Evolutionary conservation across 2,329 filamentous ascomycete species (phyloP).

Genomic region (Aureobasidium namibiae): DNA sequence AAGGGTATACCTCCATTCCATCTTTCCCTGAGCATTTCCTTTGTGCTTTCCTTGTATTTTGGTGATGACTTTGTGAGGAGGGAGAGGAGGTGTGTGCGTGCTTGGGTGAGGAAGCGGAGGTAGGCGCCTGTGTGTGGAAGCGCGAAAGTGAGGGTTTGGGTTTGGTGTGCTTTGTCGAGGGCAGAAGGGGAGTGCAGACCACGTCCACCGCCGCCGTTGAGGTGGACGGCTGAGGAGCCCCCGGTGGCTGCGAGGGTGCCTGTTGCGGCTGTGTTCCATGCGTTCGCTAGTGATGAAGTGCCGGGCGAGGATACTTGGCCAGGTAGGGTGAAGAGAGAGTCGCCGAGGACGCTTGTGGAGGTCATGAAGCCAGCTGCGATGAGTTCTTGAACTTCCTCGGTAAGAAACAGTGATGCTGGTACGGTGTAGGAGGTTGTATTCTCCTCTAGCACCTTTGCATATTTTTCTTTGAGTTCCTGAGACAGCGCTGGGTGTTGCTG

Average conservation of each 20-base stretch:
- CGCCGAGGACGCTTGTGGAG: constrained; percentile 39
- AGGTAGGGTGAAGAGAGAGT: constrained; percentile 33
- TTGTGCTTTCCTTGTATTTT: constrained; percentile 54
- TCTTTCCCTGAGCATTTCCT: constrained; percentile 54
- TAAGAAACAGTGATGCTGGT: constrained; percentile 36
- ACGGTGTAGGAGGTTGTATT: constrained; percentile 40
- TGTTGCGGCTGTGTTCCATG: constrained; percentile 58
- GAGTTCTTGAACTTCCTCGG: constrained; percentile 47
- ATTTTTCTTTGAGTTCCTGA: constrained; percentile 41
- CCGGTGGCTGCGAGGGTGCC: constrained; percentile 63
- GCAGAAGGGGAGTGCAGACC: constrained; percentile 9
- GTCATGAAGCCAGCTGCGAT: constrained; percentile 58
- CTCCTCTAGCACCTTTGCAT: constrained; percentile 43
- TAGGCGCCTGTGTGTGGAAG: constrained; percentile 60
- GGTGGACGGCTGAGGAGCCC: constrained; percentile 56
- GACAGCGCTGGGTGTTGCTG: constrained; percentile 18
- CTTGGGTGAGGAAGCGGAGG: constrained; percentile 55
- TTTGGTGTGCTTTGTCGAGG: neutral
- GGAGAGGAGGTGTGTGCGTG: constrained; percentile 53
- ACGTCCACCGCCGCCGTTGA: constrained; percentile 49
- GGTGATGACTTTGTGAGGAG: constrained; percentile 49
- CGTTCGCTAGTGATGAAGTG: constrained; percentile 33
- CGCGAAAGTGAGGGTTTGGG: constrained; percentile 43
- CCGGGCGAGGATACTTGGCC: constrained; percentile 25
- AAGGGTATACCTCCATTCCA: constrained; percentile 60